A percentile compares a stretch with the other conserved stretches of the same genome.
Evolutionary conservation across 2,329 filamentous ascomycete genomes (phyloP).

Genomic region (Fusarium fujikuroi): DNA sequence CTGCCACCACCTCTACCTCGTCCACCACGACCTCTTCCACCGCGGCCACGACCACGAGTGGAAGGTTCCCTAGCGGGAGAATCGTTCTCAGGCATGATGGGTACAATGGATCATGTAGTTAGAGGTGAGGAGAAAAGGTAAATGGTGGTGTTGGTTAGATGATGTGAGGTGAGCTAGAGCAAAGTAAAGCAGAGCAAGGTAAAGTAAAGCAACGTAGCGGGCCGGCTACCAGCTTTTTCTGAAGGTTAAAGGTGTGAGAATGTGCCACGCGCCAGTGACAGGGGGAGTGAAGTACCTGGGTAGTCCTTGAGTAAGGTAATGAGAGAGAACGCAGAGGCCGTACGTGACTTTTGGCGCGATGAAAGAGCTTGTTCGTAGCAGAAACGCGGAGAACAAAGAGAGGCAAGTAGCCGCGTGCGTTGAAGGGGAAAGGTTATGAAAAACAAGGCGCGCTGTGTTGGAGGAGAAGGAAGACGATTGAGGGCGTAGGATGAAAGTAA

Average conservation of each 20-base stretch:
- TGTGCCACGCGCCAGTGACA: slow-evolving; percentile 39
- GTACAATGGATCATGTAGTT: slow-evolving; percentile 48
- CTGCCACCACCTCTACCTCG: slow-evolving; percentile 47
- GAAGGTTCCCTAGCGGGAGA: slow-evolving; percentile 51
- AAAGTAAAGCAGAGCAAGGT: slow-evolving; percentile 25
- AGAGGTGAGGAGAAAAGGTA: slow-evolving; percentile 13
- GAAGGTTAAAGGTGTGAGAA: slow-evolving; percentile 37
- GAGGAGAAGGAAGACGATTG: slow-evolving; percentile 22
- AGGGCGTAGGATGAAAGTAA: slow-evolving; percentile 29
- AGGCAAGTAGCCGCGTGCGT: neutral
- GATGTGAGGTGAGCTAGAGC: neutral
- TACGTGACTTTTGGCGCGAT: slow-evolving; percentile 37
- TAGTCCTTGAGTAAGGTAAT: slow-evolving; percentile 11
- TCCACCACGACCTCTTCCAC: slow-evolving; percentile 47
- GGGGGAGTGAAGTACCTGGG: slow-evolving; percentile 24
- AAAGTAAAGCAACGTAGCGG: slow-evolving; percentile 35
- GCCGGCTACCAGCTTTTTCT: slow-evolving; percentile 37
- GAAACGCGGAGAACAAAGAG: slow-evolving; percentile 12
- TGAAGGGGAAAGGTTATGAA: neutral
- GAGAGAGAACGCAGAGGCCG: slow-evolving; percentile 22
- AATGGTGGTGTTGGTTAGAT: slow-evolving; percentile 17
- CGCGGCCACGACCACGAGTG: slow-evolving; percentile 51
- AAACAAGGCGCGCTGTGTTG: neutral
- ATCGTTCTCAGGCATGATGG: slow-evolving; percentile 53
- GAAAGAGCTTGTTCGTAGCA: slow-evolving; percentile 18